A percentile compares a stretch with the other conserved stretches of the same genome.
These are phyloP conservation scores for Datisca glomerata DNA, from an alignment of 306 rosid species.

Conservation along the genomic window DNA sequence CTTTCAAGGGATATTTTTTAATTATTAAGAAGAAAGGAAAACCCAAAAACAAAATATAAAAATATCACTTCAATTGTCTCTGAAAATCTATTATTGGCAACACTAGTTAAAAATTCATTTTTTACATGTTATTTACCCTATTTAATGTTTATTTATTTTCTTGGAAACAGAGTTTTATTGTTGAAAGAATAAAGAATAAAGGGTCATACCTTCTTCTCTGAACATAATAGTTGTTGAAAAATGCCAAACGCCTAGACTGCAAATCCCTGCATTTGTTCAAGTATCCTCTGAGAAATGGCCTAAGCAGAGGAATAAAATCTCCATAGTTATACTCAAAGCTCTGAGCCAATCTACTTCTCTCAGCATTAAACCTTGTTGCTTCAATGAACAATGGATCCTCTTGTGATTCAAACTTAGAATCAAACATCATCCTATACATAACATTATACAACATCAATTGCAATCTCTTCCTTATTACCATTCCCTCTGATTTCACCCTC, in stretches of 20 bases:
- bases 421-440: conserved; percentile 87
- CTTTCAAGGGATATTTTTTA: too few relatives aligned
- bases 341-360: conserved; percentile 76
- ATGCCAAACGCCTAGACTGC: conserved; percentile 52
- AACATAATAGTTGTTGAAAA: conserved; percentile 51
- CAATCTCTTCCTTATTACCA: conserved; percentile 51
- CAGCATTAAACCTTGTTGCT: conserved; percentile 61
- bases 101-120: too few relatives aligned
- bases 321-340: too few relatives aligned
- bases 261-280: conserved; percentile 68
- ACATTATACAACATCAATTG: conserved; percentile 68
- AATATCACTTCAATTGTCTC: too few relatives aligned
- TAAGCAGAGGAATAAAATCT: conserved; percentile 72
- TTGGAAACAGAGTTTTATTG: background rate
- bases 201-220: conserved; percentile 44
- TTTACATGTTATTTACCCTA: too few relatives aligned
- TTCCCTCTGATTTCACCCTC: conserved; percentile 31
- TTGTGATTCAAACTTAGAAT: conserved; percentile 59
- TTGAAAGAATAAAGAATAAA: background rate
- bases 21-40: too few relatives aligned
- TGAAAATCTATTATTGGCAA: too few relatives aligned
- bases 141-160: background rate
- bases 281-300: conserved; percentile 68
- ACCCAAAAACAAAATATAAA: too few relatives aligned
- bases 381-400: conserved; percentile 73